Evolutionary conservation across 208 protist species (phyloP).

Genomic region (Acanthamoeba pearcei): DNA sequence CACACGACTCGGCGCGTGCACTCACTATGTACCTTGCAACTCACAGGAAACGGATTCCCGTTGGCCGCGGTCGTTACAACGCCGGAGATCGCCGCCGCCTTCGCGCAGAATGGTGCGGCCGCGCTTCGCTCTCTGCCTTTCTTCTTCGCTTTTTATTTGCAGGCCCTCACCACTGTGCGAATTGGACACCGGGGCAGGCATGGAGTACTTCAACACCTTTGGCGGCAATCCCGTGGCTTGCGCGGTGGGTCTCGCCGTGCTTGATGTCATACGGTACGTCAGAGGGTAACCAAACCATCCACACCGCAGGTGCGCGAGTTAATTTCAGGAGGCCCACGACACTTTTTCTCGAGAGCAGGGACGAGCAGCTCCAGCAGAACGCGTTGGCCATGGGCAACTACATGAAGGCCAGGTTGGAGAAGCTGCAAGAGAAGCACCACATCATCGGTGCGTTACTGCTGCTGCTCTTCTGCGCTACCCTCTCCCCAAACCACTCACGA

Average conservation of each 20-base stretch:
- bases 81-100: constrained; percentile 5
- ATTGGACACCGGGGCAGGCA: background rate
- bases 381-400: constrained; percentile 60
- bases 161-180: too few species aligned
- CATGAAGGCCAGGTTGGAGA: background rate
- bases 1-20: too few species aligned
- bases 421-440: constrained; percentile 2
- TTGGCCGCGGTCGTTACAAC: constrained; percentile 72
- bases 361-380: constrained; percentile 72
- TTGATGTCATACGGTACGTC: constrained; percentile 61
- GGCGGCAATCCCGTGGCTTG: constrained; percentile 67
- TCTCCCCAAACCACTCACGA: background rate
- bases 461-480: too few species aligned
- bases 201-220: constrained; percentile 77
- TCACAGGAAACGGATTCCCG: constrained; percentile 55
- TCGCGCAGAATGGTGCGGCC: constrained; percentile 15
- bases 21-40: too few species aligned
- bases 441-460: constrained; percentile 75
- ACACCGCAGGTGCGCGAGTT: too few species aligned
- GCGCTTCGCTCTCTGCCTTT: too few species aligned
- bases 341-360: background rate
- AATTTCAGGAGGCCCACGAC: background rate
- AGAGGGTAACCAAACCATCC: too few species aligned
- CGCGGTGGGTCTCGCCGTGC: constrained; percentile 61
- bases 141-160: too few species aligned